A percentile compares a stretch with the other conserved stretches of the same genome.
Conservation (phyloP, 164 flowering plant species). For the Tinospora cordifolia region DNA sequence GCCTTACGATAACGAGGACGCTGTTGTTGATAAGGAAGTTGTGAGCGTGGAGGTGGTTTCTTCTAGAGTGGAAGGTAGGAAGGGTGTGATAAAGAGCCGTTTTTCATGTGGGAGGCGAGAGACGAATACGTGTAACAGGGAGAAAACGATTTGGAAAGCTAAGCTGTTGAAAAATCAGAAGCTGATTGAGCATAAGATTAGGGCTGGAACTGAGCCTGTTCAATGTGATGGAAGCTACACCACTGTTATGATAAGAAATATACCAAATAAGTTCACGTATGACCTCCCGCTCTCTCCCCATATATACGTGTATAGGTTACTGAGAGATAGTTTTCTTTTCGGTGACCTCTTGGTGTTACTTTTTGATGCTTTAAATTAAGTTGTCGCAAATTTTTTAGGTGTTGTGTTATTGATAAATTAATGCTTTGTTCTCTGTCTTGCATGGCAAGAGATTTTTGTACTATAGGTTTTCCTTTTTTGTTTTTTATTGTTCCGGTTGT, state of each 20-base stretch:
- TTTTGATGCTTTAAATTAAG: no score
- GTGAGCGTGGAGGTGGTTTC: background rate
- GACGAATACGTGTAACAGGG: background rate
- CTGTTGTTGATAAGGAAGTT: background rate
- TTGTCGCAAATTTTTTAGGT: background rate
- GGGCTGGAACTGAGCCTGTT: background rate
- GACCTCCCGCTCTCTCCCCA: background rate
- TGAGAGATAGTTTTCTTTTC: no score
- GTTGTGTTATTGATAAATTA: background rate
- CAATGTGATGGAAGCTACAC: slow-evolving; percentile 10
- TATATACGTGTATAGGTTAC: background rate
- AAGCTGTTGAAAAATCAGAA: background rate
- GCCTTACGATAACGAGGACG: background rate
- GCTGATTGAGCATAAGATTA: background rate
- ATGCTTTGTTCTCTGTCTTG: background rate
- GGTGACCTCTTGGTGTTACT: background rate
- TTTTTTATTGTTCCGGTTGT: background rate
- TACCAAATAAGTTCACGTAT: slow-evolving; percentile 18
- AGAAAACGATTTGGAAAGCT: background rate
- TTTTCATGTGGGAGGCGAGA: background rate
- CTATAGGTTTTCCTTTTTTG: background rate
- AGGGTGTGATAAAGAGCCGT: background rate
- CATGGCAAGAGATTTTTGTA: background rate
- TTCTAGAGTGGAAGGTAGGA: background rate
- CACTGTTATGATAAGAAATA: slow-evolving; percentile 20